Conservation (phyloP, 371 early-diverging fungal species). For the Mucor velutinosus region DNA sequence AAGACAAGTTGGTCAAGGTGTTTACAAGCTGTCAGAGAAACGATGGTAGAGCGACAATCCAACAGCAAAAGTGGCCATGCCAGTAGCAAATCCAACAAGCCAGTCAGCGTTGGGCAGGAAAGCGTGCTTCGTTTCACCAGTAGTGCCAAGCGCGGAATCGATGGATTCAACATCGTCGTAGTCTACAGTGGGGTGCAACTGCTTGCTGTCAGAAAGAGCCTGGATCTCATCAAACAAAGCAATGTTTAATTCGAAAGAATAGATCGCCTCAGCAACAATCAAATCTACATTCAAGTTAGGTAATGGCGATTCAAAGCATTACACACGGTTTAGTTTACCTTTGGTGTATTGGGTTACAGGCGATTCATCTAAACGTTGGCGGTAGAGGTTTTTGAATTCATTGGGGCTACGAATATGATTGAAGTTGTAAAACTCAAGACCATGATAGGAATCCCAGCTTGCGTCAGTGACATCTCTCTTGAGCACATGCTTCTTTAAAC, state of each 20-base stretch:
- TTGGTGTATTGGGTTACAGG: constrained; percentile 28
- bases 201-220: constrained; percentile 30
- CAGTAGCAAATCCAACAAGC: constrained; percentile 20
- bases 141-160: neutral
- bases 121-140: neutral
- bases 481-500: constrained; percentile 54
- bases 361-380: constrained; percentile 46
- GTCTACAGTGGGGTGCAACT: constrained; percentile 23
- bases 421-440: constrained; percentile 56
- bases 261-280: constrained; percentile 42
- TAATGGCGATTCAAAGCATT: neutral
- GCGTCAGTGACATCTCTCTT: constrained; percentile 35
- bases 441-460: constrained; percentile 46
- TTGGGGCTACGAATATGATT: constrained; percentile 48
- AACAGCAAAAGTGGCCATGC: constrained; percentile 11
- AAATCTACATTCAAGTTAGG: constrained; percentile 20
- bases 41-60: constrained; percentile 18
- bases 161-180: neutral
- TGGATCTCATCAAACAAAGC: constrained; percentile 49
- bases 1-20: neutral
- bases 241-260: constrained; percentile 48
- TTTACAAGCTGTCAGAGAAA: constrained; percentile 10
- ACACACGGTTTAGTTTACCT: constrained; percentile 21
- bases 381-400: constrained; percentile 59
- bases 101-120: constrained; percentile 11